Conservation (phyloP, 2,329 filamentous ascomycete genomes). For the Hypoxylon sp. region DNA sequence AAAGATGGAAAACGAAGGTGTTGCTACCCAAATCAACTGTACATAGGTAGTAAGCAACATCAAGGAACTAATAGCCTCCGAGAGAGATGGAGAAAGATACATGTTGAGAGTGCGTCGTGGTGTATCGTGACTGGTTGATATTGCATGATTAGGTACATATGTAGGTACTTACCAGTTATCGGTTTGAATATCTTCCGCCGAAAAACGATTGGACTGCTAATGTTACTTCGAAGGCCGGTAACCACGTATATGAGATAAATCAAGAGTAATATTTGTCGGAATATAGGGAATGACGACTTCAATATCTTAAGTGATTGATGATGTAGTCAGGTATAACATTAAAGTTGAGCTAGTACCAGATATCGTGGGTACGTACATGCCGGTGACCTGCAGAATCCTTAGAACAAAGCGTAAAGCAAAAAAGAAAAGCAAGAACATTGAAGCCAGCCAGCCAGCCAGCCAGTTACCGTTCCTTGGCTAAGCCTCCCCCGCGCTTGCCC, state of each 20-base stretch:
- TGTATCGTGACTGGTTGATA: conserved; percentile 35
- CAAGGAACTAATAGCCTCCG: conserved; percentile 33
- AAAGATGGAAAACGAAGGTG: conserved; percentile 29
- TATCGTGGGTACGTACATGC: no score
- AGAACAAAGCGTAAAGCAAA: neutral
- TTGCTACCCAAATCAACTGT: conserved; percentile 37
- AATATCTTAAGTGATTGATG: no score
- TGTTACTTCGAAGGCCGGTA: neutral
- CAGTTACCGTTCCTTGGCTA: conserved; percentile 14
- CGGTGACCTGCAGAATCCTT: neutral
- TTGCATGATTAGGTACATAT: neutral
- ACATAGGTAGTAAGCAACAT: conserved; percentile 41
- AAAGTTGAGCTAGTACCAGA: no score
- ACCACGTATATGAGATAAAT: neutral
- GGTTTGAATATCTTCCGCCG: neutral
- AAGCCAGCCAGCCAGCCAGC: conserved; percentile 21
- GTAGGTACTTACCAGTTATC: neutral
- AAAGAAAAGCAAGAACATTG: conserved; percentile 11
- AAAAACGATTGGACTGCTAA: neutral
- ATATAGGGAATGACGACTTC: neutral
- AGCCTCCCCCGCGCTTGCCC: conserved; percentile 37
- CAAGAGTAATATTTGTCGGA: neutral
- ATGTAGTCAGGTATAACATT: no score
- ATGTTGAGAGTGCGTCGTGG: conserved; percentile 25
- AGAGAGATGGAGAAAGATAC: conserved; percentile 6